Evolutionary conservation across 352 stramenopile genomes (phyloP), one percentile per base, ranked within the genome.

Genomic region (Globisporangium sylvaticum): DNA sequence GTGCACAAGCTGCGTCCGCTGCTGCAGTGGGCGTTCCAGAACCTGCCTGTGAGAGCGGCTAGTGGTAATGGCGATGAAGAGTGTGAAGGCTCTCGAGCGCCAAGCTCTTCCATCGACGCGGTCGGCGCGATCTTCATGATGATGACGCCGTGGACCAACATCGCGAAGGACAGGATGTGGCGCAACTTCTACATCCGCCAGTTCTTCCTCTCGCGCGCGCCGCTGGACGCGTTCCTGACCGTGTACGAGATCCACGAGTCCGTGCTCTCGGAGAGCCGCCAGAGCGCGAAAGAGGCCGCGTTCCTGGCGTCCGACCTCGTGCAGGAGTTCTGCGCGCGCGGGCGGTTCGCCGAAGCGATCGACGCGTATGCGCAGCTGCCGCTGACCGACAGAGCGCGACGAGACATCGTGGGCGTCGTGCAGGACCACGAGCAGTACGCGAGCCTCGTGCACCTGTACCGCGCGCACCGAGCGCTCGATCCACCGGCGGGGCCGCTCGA

Each of bases 181-280:
- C 72, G 75, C 18, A 77, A 81, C 54, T 90, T 86, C 67, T 89
- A 83, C 67, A 75, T 80, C 39, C 78, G 82, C 24, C 80, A 87
- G 60, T 90, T 90, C 62, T 85, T 89, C 54, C 67, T 90, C 4
- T 82, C 78, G 0, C 61, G 65, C 9, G 77, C 80, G 44, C 80
- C 80, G 10, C 60, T 89, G 31, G 57, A 55, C 27, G 65, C 75
- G n/a, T 89, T 87, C 60, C 54, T 89, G 10, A 57, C 63, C 8
- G 64, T 75, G 18, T 77, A 71, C 52, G 70, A 79, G 7, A 44
- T 64, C 1, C 73, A 79, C 62, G 58, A 52, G 10, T 52, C 29
- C 5, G 50, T 48, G 37, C 34, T 58, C 25, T 65, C 24, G 15
- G 71, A 46, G 7, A 27, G 24, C 44, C 34, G 31, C 22, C 14